These are phyloP conservation scores for Hordeum pubiflorum DNA, from an alignment of 202 grass and related monocot species.

Conservation along the genomic window DNA sequence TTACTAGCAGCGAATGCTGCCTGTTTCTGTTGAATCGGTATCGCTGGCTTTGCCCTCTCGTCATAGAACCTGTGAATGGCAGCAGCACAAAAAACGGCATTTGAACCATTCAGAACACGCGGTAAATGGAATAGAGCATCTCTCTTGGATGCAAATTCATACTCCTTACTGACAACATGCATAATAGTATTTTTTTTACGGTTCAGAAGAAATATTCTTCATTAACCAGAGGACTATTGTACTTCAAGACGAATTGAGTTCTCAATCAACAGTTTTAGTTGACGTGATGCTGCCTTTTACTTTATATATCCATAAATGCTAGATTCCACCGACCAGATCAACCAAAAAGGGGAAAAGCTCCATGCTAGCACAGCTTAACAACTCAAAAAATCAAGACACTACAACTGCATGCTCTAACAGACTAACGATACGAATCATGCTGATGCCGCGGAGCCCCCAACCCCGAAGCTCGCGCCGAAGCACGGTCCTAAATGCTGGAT, in stretches of 20 bases:
- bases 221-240: not conserved
- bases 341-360: not conserved
- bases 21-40: constrained; percentile 54
- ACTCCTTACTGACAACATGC: not conserved
- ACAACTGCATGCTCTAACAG: not conserved
- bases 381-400: not conserved
- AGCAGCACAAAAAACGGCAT: not conserved
- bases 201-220: not conserved
- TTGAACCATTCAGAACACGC: not conserved
- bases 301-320: not conserved
- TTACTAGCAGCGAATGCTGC: constrained; percentile 33
- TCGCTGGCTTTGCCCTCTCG: constrained; percentile 44
- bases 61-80: constrained; percentile 48
- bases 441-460: not conserved
- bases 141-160: not conserved
- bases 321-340: not conserved
- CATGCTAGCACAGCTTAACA: not conserved
- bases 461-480: not conserved
- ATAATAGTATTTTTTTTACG: not conserved
- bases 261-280: not conserved
- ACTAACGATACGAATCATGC: not conserved
- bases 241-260: not conserved
- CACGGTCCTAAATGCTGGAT: not conserved
- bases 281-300: not conserved
- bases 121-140: not conserved